Percentiles rank a stretch among this genome's conserved stretches.
Conservation (phyloP, 192 early-diverging fungal species). For the Neocallimastix lanati region DNA sequence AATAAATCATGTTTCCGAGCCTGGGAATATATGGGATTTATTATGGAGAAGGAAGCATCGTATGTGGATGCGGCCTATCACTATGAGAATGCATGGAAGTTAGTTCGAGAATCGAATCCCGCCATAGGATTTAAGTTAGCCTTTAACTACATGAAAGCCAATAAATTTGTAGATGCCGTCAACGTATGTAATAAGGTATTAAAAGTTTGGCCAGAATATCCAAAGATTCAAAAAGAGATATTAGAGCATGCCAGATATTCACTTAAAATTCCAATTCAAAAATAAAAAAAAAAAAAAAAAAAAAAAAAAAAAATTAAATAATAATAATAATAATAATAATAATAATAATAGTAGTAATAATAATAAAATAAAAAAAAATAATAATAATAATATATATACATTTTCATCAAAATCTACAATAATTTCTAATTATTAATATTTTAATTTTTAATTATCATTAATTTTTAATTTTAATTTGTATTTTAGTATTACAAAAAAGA, state of each 20-base stretch:
- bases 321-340: too few species aligned
- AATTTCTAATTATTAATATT: too few species aligned
- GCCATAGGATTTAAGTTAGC: constrained; percentile 33
- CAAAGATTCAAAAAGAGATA: constrained; percentile 26
- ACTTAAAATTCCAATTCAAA: background rate
- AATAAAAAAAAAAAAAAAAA: too few species aligned
- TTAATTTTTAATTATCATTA: too few species aligned
- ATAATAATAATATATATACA: too few species aligned
- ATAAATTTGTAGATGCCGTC: constrained; percentile 25
- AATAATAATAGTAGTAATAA: too few species aligned
- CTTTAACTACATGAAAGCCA: constrained; percentile 33
- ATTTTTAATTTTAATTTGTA: too few species aligned
- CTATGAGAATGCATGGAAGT: constrained; percentile 24
- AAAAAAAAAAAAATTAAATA: too few species aligned
- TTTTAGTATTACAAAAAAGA: too few species aligned
- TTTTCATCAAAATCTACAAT: too few species aligned
- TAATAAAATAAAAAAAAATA: too few species aligned
- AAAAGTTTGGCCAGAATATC: constrained; percentile 26
- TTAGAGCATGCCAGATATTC: constrained; percentile 15
- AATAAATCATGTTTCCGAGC: constrained; percentile 29
- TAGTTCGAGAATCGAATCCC: constrained; percentile 22
- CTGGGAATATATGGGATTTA: constrained; percentile 31
- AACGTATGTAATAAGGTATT: constrained; percentile 28
- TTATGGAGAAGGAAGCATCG: constrained; percentile 32
- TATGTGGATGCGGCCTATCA: constrained; percentile 26